Percentiles rank a stretch among this genome's conserved stretches.
phyloP scores from a whole-genome alignment of 2,329 filamentous ascomycete genomes.

The Fusarium aywerte region DNA sequence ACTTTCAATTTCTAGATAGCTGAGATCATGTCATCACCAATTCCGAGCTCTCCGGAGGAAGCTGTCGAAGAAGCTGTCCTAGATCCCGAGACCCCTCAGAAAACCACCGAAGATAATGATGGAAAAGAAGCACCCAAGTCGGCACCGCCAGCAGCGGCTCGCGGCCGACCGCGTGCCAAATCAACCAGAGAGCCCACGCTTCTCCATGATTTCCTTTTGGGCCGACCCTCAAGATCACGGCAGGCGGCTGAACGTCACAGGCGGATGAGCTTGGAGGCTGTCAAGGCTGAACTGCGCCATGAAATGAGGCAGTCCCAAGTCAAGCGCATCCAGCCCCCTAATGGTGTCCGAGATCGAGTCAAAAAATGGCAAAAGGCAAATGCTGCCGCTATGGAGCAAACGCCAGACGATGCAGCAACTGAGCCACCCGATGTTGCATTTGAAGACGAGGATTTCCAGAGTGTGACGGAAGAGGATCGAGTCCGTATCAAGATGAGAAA shows the following conservation, averaged over 20 bases:
- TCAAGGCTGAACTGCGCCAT: slow-evolving; percentile 62
- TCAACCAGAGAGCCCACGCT: slow-evolving; percentile 60
- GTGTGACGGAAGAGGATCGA: slow-evolving; percentile 70
- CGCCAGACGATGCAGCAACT: slow-evolving; percentile 62
- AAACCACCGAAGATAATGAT: slow-evolving; percentile 30
- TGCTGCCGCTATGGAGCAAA: slow-evolving; percentile 70
- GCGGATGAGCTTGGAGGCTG: slow-evolving; percentile 68
- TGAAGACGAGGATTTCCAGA: slow-evolving; percentile 65
- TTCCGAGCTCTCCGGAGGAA: slow-evolving; percentile 42
- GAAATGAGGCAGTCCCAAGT: slow-evolving; percentile 70
- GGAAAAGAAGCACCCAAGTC: slow-evolving; percentile 54
- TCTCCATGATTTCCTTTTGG: slow-evolving; percentile 67
- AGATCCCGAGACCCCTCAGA: slow-evolving; percentile 41
- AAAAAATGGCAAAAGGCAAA: slow-evolving; percentile 86
- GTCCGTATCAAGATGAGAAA: slow-evolving; percentile 66
- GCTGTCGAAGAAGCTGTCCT: slow-evolving; percentile 38
- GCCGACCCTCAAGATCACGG: slow-evolving; percentile 66
- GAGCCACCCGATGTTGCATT: slow-evolving; percentile 72
- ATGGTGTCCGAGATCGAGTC: slow-evolving; percentile 80
- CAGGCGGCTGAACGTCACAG: slow-evolving; percentile 62
- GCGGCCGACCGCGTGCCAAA: slow-evolving; percentile 49
- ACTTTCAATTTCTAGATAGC: slow-evolving; percentile 32
- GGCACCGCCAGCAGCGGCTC: slow-evolving; percentile 55
- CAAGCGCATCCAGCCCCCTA: slow-evolving; percentile 69
- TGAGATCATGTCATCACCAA: slow-evolving; percentile 46